Evolutionary conservation across 768 basidiomycete genomes (phyloP).

Genomic region (Mycena sanguinolenta): DNA sequence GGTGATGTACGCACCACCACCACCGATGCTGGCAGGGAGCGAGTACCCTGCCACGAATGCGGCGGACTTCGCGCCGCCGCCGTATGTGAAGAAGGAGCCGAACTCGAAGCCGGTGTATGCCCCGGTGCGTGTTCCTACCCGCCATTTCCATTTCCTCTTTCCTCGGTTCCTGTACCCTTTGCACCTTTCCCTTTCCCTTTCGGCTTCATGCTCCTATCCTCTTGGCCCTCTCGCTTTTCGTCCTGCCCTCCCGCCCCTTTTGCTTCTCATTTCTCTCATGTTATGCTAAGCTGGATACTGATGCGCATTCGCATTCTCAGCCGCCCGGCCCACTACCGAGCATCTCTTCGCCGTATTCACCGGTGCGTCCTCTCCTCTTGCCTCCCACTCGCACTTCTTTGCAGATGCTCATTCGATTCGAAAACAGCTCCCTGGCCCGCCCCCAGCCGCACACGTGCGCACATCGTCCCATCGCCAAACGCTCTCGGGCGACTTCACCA

Average conservation of each 20-base stretch:
- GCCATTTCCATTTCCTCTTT: too few relatives aligned
- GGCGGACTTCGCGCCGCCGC: conserved; percentile 33
- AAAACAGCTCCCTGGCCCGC: conserved; percentile 22
- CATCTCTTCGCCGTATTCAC: conserved; percentile 11
- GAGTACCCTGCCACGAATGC: conserved; percentile 9
- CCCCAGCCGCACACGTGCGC: conserved; percentile 30
- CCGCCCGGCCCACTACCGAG: conserved; percentile 29
- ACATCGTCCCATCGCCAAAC: too few relatives aligned
- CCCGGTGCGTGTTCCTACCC: conserved; percentile 17
- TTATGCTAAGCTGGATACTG: too few relatives aligned
- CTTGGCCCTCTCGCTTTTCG: too few relatives aligned
- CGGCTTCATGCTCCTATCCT: too few relatives aligned
- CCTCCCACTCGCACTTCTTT: not conserved
- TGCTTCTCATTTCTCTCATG: too few relatives aligned
- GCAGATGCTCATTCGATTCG: not conserved
- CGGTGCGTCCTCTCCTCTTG: conserved; percentile 19
- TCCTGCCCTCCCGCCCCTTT: too few relatives aligned
- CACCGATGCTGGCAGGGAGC: too few relatives aligned
- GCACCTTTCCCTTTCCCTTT: too few relatives aligned
- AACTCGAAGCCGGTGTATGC: conserved; percentile 1
- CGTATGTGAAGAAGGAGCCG: conserved; percentile 35
- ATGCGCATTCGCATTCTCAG: not conserved
- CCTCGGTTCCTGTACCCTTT: too few relatives aligned
- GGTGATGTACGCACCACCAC: not conserved
- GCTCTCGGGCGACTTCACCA: too few relatives aligned